Conservation (phyloP, 345 rosid species). For the Cardamine resedifolia region DNA sequence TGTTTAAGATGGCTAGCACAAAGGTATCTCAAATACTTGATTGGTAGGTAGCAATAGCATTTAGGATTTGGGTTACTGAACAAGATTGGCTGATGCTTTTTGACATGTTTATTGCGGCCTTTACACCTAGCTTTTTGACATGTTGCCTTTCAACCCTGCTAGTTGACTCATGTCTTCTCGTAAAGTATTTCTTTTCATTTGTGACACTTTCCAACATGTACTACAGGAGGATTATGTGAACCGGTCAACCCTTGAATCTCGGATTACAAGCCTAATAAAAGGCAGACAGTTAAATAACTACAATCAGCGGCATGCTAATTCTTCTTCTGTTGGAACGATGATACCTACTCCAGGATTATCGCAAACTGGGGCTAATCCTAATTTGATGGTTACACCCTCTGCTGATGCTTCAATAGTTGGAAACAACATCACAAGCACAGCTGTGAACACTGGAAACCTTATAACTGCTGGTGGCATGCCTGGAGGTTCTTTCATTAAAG, state of each 20-base stretch:
- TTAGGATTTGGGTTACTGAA: slow-evolving; percentile 8
- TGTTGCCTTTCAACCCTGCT: slow-evolving; percentile 28
- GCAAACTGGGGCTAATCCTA: slow-evolving; percentile 51
- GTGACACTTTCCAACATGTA: slow-evolving; percentile 21
- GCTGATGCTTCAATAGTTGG: slow-evolving; percentile 59
- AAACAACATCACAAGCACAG: slow-evolving; percentile 47
- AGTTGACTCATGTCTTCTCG: not conserved
- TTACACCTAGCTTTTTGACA: slow-evolving; percentile 25
- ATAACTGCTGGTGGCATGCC: slow-evolving; percentile 54
- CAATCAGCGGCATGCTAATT: slow-evolving; percentile 57
- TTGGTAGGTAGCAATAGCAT: slow-evolving; percentile 2
- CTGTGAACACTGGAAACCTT: slow-evolving; percentile 52
- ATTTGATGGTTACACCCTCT: slow-evolving; percentile 54
- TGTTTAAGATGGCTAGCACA: slow-evolving; percentile 62
- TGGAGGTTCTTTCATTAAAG: slow-evolving; percentile 49
- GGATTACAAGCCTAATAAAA: slow-evolving; percentile 54
- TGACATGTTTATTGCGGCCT: slow-evolving; percentile 3
- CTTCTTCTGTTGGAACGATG: slow-evolving; percentile 70
- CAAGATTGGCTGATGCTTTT: slow-evolving; percentile 22
- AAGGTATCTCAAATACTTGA: slow-evolving; percentile 47
- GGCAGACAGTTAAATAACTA: slow-evolving; percentile 38
- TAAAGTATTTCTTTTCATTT: slow-evolving; percentile 5
- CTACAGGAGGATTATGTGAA: slow-evolving; percentile 84
- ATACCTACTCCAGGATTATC: slow-evolving; percentile 94
- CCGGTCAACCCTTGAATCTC: slow-evolving; percentile 63